phyloP scores from a whole-genome alignment of 1,284 basidiomycete species.

The Cryptococcus maquisensis region DNA sequence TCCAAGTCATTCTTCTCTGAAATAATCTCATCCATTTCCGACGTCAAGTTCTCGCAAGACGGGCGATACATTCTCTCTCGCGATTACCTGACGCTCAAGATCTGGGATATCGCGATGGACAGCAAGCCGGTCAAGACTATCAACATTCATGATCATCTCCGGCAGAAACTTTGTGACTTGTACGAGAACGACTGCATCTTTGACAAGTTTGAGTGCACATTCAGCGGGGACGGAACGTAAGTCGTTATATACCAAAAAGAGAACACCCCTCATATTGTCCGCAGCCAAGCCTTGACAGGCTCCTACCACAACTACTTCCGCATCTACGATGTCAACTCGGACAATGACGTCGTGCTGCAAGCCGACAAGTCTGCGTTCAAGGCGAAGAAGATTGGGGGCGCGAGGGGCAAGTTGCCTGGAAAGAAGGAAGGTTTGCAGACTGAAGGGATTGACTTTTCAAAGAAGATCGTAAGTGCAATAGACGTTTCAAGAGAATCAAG shows the following conservation, averaged over 20 bases:
- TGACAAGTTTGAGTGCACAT: slow-evolving; percentile 98
- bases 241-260: slow-evolving; percentile 36
- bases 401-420: slow-evolving; percentile 71
- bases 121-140: slow-evolving; percentile 94
- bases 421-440: slow-evolving; percentile 78
- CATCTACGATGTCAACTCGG: slow-evolving; percentile 91
- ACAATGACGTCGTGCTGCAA: slow-evolving; percentile 89
- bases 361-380: slow-evolving; percentile 99
- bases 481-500: background rate
- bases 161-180: slow-evolving; percentile 94
- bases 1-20: slow-evolving; percentile 99
- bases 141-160: slow-evolving; percentile 96
- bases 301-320: slow-evolving; percentile 99
- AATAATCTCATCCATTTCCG: slow-evolving; percentile 99
- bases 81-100: slow-evolving; percentile 96
- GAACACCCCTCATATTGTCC: background rate
- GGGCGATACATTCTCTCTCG: slow-evolving; percentile 95
- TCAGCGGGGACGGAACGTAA: slow-evolving; percentile 91
- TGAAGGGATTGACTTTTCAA: slow-evolving; percentile 94
- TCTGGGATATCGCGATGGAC: slow-evolving; percentile 99
- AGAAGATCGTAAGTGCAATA: slow-evolving; percentile 73
- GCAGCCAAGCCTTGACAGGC: slow-evolving; percentile 87
- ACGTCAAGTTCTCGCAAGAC: slow-evolving; percentile 98
- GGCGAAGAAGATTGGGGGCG: slow-evolving; percentile 91
- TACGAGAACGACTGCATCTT: slow-evolving; percentile 99